Percentiles rank a stretch among this genome's conserved stretches.
These are phyloP conservation scores for Gymnopilus dilepis DNA, from an alignment of 768 basidiomycete genomes.

Conservation along the genomic window DNA sequence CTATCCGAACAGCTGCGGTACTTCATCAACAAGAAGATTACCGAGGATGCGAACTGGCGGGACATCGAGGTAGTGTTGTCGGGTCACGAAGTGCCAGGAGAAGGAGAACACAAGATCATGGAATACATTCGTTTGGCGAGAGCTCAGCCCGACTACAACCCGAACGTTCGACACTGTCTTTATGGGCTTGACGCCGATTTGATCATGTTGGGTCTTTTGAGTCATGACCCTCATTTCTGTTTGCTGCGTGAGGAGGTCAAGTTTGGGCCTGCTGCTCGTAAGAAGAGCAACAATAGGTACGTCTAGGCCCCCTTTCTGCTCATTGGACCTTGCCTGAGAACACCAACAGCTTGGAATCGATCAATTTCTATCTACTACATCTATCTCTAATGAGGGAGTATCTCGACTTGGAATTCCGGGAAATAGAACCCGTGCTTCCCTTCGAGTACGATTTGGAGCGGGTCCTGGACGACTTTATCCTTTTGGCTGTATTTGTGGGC, in stretches of 20 bases:
- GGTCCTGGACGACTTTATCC: constrained; percentile 96
- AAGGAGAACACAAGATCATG: constrained; percentile 99
- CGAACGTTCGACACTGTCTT: constrained; percentile 95
- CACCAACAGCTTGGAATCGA: constrained; percentile 61
- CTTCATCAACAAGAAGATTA: constrained; percentile 97
- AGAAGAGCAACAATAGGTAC: constrained; percentile 65
- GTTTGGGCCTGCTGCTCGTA: constrained; percentile 83
- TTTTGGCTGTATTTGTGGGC: constrained; percentile 95
- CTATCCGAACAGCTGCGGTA: constrained; percentile 93
- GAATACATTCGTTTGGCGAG: constrained; percentile 95
- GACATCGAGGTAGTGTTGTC: constrained; percentile 91
- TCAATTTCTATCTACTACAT: constrained; percentile 95
- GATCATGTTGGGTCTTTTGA: constrained; percentile 96
- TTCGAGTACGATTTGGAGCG: constrained; percentile 92
- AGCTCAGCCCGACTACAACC: constrained; percentile 95
- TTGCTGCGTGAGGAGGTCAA: constrained; percentile 97
- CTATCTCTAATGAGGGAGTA: constrained; percentile 96
- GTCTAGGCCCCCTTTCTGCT: constrained; percentile 5
- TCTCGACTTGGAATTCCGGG: constrained; percentile 91
- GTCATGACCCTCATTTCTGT: constrained; percentile 99
- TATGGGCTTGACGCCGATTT: constrained; percentile 98
- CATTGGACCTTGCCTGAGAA: constrained; percentile 26
- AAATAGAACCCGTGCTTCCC: constrained; percentile 65
- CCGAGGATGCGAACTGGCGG: constrained; percentile 95
- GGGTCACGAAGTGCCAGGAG: constrained; percentile 97